Percentiles rank a stretch among this genome's conserved stretches.
Conservation (phyloP, 768 basidiomycete genomes). For the Mycena crocata region DNA sequence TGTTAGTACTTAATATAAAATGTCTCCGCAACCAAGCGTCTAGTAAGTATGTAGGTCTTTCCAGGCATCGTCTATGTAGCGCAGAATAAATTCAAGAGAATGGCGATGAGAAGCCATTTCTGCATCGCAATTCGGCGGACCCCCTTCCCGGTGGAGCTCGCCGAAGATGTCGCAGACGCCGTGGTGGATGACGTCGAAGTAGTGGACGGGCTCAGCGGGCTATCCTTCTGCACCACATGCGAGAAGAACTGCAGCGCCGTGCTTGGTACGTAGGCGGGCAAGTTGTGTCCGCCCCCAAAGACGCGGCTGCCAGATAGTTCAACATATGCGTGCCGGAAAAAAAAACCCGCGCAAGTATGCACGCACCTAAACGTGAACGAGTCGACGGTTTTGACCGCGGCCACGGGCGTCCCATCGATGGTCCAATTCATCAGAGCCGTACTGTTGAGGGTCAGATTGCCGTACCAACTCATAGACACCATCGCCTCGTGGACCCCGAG, state of each 20-base stretch:
- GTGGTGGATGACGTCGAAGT: neutral
- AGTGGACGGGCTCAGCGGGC: neutral
- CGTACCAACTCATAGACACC: conserved; percentile 61
- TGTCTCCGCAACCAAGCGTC: too few relatives aligned
- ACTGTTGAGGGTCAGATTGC: conserved; percentile 50
- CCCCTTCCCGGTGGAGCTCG: neutral
- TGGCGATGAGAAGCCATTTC: neutral
- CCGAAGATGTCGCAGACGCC: neutral
- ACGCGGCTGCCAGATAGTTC: conserved; percentile 34
- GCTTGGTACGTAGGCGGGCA: conserved; percentile 34
- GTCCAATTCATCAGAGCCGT: conserved; percentile 50
- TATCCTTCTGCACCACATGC: neutral
- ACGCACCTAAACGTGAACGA: conserved; percentile 59
- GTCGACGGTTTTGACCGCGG: conserved; percentile 57
- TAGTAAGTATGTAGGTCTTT: neutral
- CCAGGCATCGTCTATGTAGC: neutral
- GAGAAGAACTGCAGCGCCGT: conserved; percentile 28
- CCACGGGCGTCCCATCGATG: conserved; percentile 50
- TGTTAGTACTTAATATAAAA: too few relatives aligned
- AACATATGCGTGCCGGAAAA: too few relatives aligned
- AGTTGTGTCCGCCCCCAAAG: conserved; percentile 55
- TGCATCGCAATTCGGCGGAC: neutral
- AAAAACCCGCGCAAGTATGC: too few relatives aligned
- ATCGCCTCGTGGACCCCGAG: conserved; percentile 51
- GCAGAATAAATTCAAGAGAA: neutral